Base-by-base conservation (phyloP, 73 alveolate genomes). In the Paraurostyla sp. region DNA sequence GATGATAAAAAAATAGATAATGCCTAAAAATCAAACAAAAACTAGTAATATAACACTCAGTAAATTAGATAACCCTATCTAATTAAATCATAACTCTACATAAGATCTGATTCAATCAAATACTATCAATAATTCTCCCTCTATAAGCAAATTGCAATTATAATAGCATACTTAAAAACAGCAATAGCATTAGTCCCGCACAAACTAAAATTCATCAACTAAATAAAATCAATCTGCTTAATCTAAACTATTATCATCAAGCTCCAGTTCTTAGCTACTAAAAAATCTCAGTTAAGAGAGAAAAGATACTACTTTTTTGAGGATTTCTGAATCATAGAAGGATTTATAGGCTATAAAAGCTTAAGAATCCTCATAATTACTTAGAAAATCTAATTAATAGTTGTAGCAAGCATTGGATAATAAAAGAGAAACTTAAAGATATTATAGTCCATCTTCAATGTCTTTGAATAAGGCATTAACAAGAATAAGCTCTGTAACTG, bases 401-500 rank as follows among this genome's bases (percentile, higher is more conserved):
- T n/a, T n/a, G 1, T 38, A 33, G 23, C 6, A 20, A 23, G 48
- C 42, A 18, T 32, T 18, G 6, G 58, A 38, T 9, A 32, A 16
- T 22, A 65, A 65, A 30, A 6, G 58, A 38, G 58, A 65, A 6
- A 15, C 82, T 65, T 40, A 32, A 65, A 65, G 42, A 38, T 65
- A 36, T 40, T 65, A 65, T 22, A 65, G 82, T 30, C 82, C 82
- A 2, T 13, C 18, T 30, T 40, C 35, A 65, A 65, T 65, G 58
- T 65, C 82, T 40, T 40, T 65, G 41, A 65, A 65, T 38, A 65
- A 65, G 41, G 82, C 82, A 15, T 35, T 65, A 25, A 38, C 82
- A 38, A 65, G 82, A 65, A 65, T 65, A 1, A 65, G 82, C 25
- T 65, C 82, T 13, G 82, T 65, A 6, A 58, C 60, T 3, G 82